Percentiles rank a stretch among this genome's conserved stretches.
Evolutionary conservation across 768 basidiomycete species (phyloP).

Genomic region (Boletus coccyginus): DNA sequence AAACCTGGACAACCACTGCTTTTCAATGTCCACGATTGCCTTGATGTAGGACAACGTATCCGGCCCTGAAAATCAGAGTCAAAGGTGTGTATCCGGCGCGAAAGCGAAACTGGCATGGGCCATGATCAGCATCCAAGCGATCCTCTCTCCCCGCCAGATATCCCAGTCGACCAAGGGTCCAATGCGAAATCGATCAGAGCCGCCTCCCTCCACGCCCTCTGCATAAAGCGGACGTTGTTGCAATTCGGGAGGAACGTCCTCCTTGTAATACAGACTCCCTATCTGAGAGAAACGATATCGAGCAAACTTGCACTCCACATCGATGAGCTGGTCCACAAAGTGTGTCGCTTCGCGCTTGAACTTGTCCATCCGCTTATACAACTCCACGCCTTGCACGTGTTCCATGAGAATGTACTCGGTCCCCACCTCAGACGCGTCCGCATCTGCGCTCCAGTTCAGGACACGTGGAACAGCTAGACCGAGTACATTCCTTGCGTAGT

Average conservation of each 20-base stretch:
- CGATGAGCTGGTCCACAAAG: conserved; percentile 19
- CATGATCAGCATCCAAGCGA: conserved; percentile 25
- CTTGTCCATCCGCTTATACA: conserved; percentile 13
- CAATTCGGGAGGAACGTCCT: conserved; percentile 18
- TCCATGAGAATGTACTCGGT: conserved; percentile 38
- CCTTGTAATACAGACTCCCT: conserved; percentile 37
- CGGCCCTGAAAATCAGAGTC: neutral
- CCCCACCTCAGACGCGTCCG: conserved; percentile 24
- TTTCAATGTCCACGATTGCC: neutral
- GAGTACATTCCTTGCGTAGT: conserved; percentile 28
- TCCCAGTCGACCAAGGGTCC: conserved; percentile 9
- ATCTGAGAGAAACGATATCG: conserved; percentile 26
- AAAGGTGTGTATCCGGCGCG: neutral
- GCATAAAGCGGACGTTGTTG: conserved; percentile 12
- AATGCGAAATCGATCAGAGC: conserved; percentile 17
- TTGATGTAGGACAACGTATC: neutral
- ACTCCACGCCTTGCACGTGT: conserved; percentile 23
- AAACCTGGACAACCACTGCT: neutral
- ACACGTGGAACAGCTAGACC: conserved; percentile 30
- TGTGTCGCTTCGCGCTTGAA: neutral
- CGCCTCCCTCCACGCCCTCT: conserved; percentile 31
- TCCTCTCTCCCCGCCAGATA: conserved; percentile 31
- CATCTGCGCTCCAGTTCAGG: conserved; percentile 28
- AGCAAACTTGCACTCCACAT: conserved; percentile 21
- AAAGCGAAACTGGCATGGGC: conserved; percentile 31